A percentile compares a stretch with the other conserved stretches of the same genome.
Evolutionary conservation across 1,284 basidiomycete genomes (phyloP).

Genomic region (Fomitopsis palustris): DNA sequence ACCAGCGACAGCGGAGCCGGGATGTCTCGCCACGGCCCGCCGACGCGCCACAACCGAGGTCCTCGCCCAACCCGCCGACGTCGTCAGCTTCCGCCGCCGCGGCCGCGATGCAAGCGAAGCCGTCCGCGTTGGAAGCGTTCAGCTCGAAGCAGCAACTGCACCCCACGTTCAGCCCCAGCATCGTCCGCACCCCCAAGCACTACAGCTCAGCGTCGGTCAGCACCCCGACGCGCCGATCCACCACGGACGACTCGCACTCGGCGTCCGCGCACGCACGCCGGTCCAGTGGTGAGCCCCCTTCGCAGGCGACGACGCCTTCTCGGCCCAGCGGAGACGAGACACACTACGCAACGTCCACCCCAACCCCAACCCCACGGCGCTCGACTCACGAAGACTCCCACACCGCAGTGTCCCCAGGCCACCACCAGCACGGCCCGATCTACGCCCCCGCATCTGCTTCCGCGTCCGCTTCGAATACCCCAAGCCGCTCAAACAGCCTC

Average conservation of each 20-base stretch:
- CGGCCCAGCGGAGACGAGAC: constrained; percentile 5
- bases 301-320: not conserved
- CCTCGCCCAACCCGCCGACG: constrained; percentile 5
- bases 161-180: constrained; percentile 60
- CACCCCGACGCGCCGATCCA: constrained; percentile 12
- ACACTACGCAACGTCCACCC: not conserved
- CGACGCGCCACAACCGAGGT: constrained; percentile 5
- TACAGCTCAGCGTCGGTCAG: constrained; percentile 30
- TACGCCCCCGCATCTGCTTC: constrained; percentile 17
- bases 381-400: constrained; percentile 8
- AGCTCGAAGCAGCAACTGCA: constrained; percentile 48
- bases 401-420: constrained; percentile 2
- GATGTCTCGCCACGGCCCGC: constrained; percentile 12
- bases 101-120: constrained; percentile 8
- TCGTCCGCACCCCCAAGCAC: constrained; percentile 62
- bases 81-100: constrained; percentile 11
- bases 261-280: constrained; percentile 4
- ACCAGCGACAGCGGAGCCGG: constrained; percentile 9
- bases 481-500: constrained; percentile 19
- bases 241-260: constrained; percentile 9
- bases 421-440: constrained; percentile 20
- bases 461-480: constrained; percentile 6
- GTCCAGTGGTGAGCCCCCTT: constrained; percentile 7
- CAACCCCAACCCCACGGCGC: constrained; percentile 7
- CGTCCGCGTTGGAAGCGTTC: constrained; percentile 31